Base-by-base conservation (phyloP, 768 basidiomycete genomes). In the Termitomyces sp. region DNA sequence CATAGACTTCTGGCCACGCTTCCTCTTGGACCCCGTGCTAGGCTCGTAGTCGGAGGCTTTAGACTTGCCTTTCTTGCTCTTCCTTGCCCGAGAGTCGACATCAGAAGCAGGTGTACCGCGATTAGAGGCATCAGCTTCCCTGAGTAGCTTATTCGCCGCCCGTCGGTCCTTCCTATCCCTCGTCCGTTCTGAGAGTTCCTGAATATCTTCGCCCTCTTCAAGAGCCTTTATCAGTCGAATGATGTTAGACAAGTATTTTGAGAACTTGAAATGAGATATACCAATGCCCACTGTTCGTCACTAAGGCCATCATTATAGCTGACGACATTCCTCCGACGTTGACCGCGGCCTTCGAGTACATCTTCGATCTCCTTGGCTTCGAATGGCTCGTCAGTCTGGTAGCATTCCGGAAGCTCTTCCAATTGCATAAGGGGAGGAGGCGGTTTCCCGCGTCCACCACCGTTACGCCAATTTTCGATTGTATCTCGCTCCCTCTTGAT, bases 281-380 rank as follows among this genome's bases (percentile, higher is more conserved):
- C 88, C 81, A 90, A 81, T 33, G 93, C 85, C 89, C 93, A 97
- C 64, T 95, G 88, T 67, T 97, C 96, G 64, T 98, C 96, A 53
- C 86, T 89, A 56, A 98, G 79, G 16, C 95, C 95, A 68, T 98
- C 96, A 58, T 89, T 95, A 68, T 98, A 98, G 68, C 85, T 88
- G 60, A 98, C 93, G 44, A 89, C 81, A 57, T 86, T 91, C 62
- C 93, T 82, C 58, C 85, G 82, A 64, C 95, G 82, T 69, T 91
- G 88, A 36, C 95, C 95, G 60, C 95, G 86, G 55, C 95, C 95
- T 68, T 93, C 84, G 7, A 86, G 70, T 47, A 82, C 76, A 22
- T 83, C 79, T 52, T 92, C 93, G 5, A 79, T 73, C 62, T 83
- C 83, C 56, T 76, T 75, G 30, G 71, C 76, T 49, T 86, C 87